Evolutionary conservation across 805 yeast genomes (phyloP).

Genomic region (Wilhelminamyces savonicus): DNA sequence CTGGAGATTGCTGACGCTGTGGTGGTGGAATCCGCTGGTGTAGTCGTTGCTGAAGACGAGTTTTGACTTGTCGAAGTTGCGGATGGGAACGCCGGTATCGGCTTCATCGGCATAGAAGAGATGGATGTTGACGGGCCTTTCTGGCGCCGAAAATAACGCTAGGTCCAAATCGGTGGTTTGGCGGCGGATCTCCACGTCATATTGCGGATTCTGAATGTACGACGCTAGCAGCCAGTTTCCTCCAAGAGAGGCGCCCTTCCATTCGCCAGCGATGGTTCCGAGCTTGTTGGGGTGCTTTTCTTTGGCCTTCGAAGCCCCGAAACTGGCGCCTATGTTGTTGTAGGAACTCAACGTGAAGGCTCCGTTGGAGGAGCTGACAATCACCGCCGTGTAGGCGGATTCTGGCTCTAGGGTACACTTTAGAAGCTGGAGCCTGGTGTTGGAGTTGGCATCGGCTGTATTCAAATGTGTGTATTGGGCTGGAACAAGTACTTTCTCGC

Average conservation of each 20-base stretch:
- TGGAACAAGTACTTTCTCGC: slow-evolving; percentile 23
- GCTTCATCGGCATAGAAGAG: slow-evolving; percentile 33
- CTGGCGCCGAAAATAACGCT: slow-evolving; percentile 13
- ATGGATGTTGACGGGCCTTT: slow-evolving; percentile 34
- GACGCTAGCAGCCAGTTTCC: slow-evolving; percentile 47
- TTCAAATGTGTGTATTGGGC: slow-evolving; percentile 15
- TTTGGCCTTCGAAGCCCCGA: slow-evolving; percentile 23
- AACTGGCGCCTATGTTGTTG: slow-evolving; percentile 18
- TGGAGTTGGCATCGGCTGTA: slow-evolving; percentile 22
- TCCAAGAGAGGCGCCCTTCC: slow-evolving; percentile 43
- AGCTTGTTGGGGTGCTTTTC: slow-evolving; percentile 11
- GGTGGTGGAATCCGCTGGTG: slow-evolving; percentile 27
- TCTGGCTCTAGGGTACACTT: slow-evolving; percentile 21
- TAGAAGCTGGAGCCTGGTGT: slow-evolving; percentile 28
- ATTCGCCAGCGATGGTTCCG: slow-evolving; percentile 28
- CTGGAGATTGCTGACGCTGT: slow-evolving; percentile 11
- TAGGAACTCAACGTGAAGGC: slow-evolving; percentile 20
- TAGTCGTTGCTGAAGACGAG: slow-evolving; percentile 24
- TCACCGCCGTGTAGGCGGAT: slow-evolving; percentile 21
- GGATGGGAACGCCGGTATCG: slow-evolving; percentile 13
- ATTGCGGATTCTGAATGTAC: slow-evolving; percentile 54
- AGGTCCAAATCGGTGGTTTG: slow-evolving; percentile 11
- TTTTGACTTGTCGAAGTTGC: slow-evolving; percentile 14
- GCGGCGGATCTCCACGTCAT: slow-evolving; percentile 15
- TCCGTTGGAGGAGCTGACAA: slow-evolving; percentile 13